These are phyloP conservation scores for Pseudopediastrum boryanum DNA, from an alignment of 139 green algal genomes.

Conservation along the genomic window DNA sequence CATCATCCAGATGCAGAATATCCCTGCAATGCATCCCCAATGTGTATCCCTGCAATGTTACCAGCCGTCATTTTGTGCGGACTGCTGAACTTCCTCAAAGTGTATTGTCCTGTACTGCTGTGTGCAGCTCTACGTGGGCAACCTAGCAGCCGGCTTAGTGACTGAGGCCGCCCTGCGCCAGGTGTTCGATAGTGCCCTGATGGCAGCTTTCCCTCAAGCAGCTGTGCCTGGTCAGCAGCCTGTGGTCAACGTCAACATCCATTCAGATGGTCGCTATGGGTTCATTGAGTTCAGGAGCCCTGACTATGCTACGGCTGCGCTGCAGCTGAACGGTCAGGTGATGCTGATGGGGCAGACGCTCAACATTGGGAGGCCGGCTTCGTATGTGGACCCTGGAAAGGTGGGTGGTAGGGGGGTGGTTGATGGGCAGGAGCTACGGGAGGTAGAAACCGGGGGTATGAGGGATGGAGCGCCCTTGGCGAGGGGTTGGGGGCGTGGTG, in stretches of 20 bases:
- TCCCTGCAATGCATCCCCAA: no score
- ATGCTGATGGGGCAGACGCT: constrained; percentile 79
- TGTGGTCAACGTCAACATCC: constrained; percentile 51
- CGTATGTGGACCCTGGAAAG: constrained; percentile 85
- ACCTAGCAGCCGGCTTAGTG: constrained; percentile 68
- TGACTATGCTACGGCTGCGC: constrained; percentile 85
- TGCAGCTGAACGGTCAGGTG: constrained; percentile 81
- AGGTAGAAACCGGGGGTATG: no score
- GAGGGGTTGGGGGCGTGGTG: no score
- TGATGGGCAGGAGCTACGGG: not conserved
- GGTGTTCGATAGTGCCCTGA: constrained; percentile 78
- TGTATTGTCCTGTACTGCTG: not conserved
- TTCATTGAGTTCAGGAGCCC: constrained; percentile 88
- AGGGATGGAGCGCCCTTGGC: no score
- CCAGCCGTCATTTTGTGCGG: no score
- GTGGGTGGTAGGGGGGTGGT: constrained; percentile 39
- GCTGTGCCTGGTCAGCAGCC: constrained; percentile 54
- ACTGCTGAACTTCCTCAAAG: no score
- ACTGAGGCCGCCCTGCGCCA: constrained; percentile 62
- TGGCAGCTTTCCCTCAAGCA: constrained; percentile 63
- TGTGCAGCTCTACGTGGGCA: constrained; percentile 74
- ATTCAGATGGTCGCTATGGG: constrained; percentile 60
- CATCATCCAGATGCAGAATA: no score
- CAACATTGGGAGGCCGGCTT: constrained; percentile 76
- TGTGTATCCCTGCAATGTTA: no score